Evolutionary conservation across 768 basidiomycete genomes (phyloP), one percentile per base, ranked within the genome.

Genomic region (Mycena crocata): DNA sequence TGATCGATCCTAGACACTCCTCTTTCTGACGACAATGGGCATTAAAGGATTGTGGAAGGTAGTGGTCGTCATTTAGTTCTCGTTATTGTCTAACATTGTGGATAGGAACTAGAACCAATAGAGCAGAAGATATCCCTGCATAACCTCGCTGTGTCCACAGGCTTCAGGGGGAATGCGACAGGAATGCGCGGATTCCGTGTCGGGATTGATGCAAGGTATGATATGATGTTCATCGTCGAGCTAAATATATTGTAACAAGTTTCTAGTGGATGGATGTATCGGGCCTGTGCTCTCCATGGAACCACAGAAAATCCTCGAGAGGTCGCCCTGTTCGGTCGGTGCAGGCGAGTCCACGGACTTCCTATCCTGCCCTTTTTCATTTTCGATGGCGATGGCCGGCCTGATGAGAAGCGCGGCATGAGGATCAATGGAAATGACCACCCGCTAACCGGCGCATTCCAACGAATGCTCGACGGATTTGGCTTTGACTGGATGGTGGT

Each of bases 331-430:
- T 85, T 83, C 66, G 79, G 78, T 71, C 81, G 81, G 40, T 76
- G 83, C 44, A 76, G 78, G 23, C 72, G 75, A 0, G 74, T 85
- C 15, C 66, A 84, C 7, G 64, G 77, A 30, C 73, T 83, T 30
- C 82, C 81, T 0, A 69, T 85, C 28, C 71, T 81, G 2, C 82
- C 82, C 12, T 70, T 86, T 1, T 84, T 86, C 68, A 83, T 86
- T 7, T 86, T 87, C 57, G 85, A 87, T 74, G 86, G 85, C 0
- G 79, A 81, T 0, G 60, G 74, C 17, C 81, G 83, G 30, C 85
- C 85, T 15, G 23, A 62, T 0, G 58, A 73, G 34, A 86, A 87
- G 71, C 76, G 84, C 24, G 79, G 80, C 40, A 78, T 74, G 54
- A 37, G 66, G 58, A 74, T 76, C 45, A 58, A 67, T 49, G 67